Base-by-base conservation (phyloP, 1,284 basidiomycete genomes). In the Sanghuangporus sanghuang region DNA sequence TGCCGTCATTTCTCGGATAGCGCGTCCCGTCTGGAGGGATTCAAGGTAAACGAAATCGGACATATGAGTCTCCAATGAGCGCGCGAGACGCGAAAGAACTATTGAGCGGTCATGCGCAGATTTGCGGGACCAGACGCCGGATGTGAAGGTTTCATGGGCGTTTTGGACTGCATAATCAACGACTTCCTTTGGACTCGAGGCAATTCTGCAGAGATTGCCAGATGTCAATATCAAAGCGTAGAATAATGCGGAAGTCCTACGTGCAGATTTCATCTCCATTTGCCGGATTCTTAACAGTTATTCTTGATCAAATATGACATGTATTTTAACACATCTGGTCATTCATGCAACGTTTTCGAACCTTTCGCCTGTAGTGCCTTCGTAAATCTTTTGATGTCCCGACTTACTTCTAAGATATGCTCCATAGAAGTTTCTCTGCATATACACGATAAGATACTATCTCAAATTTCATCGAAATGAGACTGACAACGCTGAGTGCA, bases 1-100 rank as follows among this genome's bases (percentile, higher is more conserved):
- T 1, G 85, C 84, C 39, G 78, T 84, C 89, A 93, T 92, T 74
- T 93, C 91, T 14, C 88, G 78, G 58, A 92, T 84, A 16, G 88
- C 77, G 59, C 92, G 79, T 6, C 92, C 90, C 0, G 90, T 92
- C 72, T 93, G 90, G 57, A 86, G 64, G 1, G 84, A 83, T 73
- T 93, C 92, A n/a, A 90, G 76, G 48, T 76, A 73, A 1, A 89
- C 89, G 23, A 93, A 73, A 39, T 85, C 78, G 1, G 81, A 77
- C 23, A 89, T 74, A 62, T 77, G 78, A 16, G 77, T 76, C 66
- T 87, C 84, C 5, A 93, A 77, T 1, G 78, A 69, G 7, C 83
- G 77, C 4, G 91, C 90, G 27, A 93, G 77, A 44, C 80, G 81
- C 2, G 84, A 79, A 4, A 93, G 78, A n/a, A 87, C 79, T 59